Base-by-base conservation (phyloP, 208 protist species). In the Leishmania tarentolae region DNA sequence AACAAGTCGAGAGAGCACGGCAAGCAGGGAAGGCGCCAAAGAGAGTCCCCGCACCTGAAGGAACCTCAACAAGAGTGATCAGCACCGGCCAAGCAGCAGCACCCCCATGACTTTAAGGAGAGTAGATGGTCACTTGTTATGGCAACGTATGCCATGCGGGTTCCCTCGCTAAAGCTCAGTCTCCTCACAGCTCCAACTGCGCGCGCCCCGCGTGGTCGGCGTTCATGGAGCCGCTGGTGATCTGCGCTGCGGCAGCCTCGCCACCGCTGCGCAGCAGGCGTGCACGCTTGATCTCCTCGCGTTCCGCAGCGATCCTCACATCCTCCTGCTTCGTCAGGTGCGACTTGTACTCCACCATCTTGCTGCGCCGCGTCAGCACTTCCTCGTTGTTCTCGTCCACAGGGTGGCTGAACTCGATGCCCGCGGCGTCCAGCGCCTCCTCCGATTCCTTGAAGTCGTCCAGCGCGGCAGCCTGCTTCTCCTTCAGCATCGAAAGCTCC, bases 291-390 rank as follows among this genome's bases (percentile, higher is more conserved):
- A 94, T 89, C 86, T 96, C 92, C 92, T 94, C 91, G 83, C 93
- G 86, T 85, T 95, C 93, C 5, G 93, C 93, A 24, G 93, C 91
- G 69, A 95, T 93, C 90, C 93, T 94, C 66, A 94, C 93, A 84
- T 95, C 93, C 81, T 95, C 91, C 77, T 93, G 91, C 86, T 94
- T 96, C 71, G 91, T 79, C 81, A 96, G 82, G 83, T 96, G 91
- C n/a, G 93, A 84, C 74, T 85, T 83, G 90, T 96, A 96, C 86
- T 94, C 91, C 70, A 96, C 90, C 81, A 96, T 96, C 88, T 96
- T 94, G 85, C 88, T 93, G 83, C 93, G 91, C 52, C 93, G 88
- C 28, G 61, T 89, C 76, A 95, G 84, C 72, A 92, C 83, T 84
- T 94, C 91, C 87, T 95, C 92, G 79, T 95, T 90, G 82, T 93